A percentile compares a stretch with the other conserved stretches of the same genome.
These are phyloP conservation scores for Flueggea neowawraea DNA, from an alignment of 441 rosid genomes.

Conservation along the genomic window DNA sequence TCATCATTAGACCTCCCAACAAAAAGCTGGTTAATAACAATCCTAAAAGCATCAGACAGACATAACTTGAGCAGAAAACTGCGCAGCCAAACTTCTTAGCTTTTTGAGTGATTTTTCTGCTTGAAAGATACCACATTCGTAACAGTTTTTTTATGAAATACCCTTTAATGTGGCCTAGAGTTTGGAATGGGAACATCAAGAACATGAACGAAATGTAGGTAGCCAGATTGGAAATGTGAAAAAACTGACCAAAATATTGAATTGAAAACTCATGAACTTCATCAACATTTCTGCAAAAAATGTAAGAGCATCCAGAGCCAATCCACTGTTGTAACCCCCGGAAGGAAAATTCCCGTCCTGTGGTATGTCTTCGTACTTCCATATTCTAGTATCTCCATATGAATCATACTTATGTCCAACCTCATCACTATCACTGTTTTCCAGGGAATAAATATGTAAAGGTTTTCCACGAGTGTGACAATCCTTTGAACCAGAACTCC, in stretches of 20 bases:
- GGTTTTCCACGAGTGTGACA: background rate
- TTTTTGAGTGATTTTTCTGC: slow-evolving; percentile 9
- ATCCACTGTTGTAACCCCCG: background rate
- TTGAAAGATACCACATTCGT: slow-evolving; percentile 9
- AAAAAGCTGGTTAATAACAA: slow-evolving; percentile 26
- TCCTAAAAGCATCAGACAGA: slow-evolving; percentile 28
- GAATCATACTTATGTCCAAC: too few species aligned
- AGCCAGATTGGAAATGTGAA: slow-evolving; percentile 31
- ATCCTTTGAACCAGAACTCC: background rate
- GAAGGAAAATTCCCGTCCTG: too few species aligned
- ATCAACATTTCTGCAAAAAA: slow-evolving; percentile 8
- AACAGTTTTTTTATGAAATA: slow-evolving; percentile 12
- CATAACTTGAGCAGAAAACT: slow-evolving; percentile 31
- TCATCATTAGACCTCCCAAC: slow-evolving; percentile 23
- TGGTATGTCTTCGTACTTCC: too few species aligned
- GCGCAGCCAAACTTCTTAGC: slow-evolving; percentile 21
- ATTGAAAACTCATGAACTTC: slow-evolving; percentile 21
- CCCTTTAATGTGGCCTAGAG: slow-evolving; percentile 8
- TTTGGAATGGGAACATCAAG: slow-evolving; percentile 21
- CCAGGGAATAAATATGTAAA: background rate
- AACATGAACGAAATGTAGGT: slow-evolving; percentile 10
- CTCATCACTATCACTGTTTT: background rate
- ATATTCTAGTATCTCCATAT: too few species aligned
- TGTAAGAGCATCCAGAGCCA: slow-evolving; percentile 15
- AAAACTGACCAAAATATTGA: slow-evolving; percentile 17